Conservation (phyloP, 1,284 basidiomycete species). For the Ceratobasidium sp. region DNA sequence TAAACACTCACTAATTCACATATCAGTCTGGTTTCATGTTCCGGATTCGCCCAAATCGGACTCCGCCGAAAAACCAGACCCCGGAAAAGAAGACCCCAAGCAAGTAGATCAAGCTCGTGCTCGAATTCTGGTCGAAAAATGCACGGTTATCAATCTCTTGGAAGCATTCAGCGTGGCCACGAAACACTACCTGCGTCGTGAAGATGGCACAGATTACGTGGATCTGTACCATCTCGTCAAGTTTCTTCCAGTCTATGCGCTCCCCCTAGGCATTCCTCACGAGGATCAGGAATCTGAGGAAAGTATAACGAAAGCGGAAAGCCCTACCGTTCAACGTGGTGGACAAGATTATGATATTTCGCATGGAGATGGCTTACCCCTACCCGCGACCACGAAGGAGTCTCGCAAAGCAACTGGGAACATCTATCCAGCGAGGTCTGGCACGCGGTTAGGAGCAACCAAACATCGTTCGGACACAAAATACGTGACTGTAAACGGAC, state of each 20-base stretch:
- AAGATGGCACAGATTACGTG: conserved; percentile 68
- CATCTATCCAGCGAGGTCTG: conserved; percentile 54
- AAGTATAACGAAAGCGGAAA: not conserved
- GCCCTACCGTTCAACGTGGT: conserved; percentile 55
- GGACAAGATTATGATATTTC: conserved; percentile 47
- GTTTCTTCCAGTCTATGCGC: conserved; percentile 68
- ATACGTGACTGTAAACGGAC: not conserved
- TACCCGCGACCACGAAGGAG: not conserved
- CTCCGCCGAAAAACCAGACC: not conserved
- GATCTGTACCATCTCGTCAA: conserved; percentile 55
- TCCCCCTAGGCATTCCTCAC: conserved; percentile 56
- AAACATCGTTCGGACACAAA: not conserved
- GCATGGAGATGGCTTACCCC: conserved; percentile 43
- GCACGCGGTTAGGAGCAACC: not conserved
- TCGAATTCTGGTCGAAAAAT: conserved; percentile 68
- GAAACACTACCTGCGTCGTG: conserved; percentile 65
- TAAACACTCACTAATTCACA: not conserved
- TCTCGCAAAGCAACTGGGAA: conserved; percentile 57
- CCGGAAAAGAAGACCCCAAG: not conserved
- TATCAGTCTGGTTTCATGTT: conserved; percentile 70
- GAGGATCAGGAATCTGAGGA: not conserved
- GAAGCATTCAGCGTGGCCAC: conserved; percentile 61
- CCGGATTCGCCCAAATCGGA: conserved; percentile 50
- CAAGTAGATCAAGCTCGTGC: conserved; percentile 52
- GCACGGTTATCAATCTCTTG: conserved; percentile 64